Conservation (phyloP, 2,329 filamentous ascomycete species). For the Xylariaceae sp. region DNA sequence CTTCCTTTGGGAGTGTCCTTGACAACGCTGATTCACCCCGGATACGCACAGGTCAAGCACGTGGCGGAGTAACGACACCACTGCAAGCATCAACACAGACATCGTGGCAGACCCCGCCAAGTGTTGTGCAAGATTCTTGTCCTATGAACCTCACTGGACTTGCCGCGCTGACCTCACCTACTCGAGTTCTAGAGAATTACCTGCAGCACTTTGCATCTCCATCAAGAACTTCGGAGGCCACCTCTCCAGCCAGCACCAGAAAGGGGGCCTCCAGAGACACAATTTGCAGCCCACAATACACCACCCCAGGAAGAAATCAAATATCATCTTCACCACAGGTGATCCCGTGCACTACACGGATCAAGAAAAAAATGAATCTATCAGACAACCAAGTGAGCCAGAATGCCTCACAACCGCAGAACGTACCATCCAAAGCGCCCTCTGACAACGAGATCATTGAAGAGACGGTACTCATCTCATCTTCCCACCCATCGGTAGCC, state of each 20-base stretch:
- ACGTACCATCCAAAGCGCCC: constrained; percentile 1
- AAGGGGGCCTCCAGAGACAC: neutral
- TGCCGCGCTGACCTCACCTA: constrained; percentile 42
- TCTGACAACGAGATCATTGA: constrained; percentile 23
- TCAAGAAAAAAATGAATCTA: neutral
- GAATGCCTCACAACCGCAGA: constrained; percentile 1
- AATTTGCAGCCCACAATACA: constrained; percentile 3
- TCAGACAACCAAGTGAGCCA: constrained; percentile 1
- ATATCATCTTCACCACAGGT: constrained; percentile 16
- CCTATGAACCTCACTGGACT: constrained; percentile 34
- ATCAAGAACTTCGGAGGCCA: constrained; percentile 11
- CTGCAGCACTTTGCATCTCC: constrained; percentile 36
- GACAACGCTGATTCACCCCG: constrained; percentile 40
- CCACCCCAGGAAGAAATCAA: constrained; percentile 2
- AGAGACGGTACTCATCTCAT: constrained; percentile 23
- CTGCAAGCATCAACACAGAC: no score
- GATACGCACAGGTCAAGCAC: constrained; percentile 13
- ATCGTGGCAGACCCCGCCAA: constrained; percentile 44
- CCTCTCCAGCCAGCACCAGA: constrained; percentile 9
- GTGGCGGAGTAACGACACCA: constrained; percentile 7
- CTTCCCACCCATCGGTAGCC: constrained; percentile 12
- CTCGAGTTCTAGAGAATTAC: constrained; percentile 47
- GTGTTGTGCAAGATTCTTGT: constrained; percentile 54
- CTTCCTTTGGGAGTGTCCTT: constrained; percentile 43
- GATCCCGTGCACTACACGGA: constrained; percentile 21